These are phyloP conservation scores for Magnolia sinica DNA, from an alignment of 164 flowering plant genomes.

Conservation along the genomic window DNA sequence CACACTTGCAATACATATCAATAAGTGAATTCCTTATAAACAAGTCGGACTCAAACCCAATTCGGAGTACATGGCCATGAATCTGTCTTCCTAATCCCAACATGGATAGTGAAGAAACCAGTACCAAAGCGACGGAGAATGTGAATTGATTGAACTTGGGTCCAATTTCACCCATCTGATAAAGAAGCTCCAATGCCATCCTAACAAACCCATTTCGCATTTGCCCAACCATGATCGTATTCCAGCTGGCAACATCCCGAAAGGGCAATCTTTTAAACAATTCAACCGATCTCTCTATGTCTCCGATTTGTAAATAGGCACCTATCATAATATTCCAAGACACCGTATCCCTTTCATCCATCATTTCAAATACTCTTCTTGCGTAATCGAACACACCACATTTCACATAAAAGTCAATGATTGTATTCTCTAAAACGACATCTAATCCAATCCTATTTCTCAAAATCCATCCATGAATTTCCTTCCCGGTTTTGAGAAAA, in stretches of 20 bases:
- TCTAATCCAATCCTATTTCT: conserved; percentile 40
- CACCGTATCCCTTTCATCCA: conserved; percentile 37
- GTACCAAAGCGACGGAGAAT: conserved; percentile 44
- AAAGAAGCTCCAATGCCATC: conserved; percentile 42
- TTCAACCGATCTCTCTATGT: conserved; percentile 38
- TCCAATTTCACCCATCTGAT: conserved; percentile 39
- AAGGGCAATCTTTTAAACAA: conserved; percentile 44
- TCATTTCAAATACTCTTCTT: conserved; percentile 38
- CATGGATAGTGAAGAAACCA: conserved; percentile 40
- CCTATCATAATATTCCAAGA: conserved; percentile 67
- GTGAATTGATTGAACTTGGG: conserved; percentile 32
- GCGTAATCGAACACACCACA: conserved; percentile 36
- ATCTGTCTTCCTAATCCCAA: conserved; percentile 47
- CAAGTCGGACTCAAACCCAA: conserved; percentile 22
- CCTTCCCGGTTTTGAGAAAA: conserved; percentile 36
- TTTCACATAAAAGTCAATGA: conserved; percentile 61
- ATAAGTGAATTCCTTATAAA: conserved; percentile 33
- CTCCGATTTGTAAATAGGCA: conserved; percentile 42
- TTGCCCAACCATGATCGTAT: conserved; percentile 59
- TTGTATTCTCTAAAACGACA: conserved; percentile 44
- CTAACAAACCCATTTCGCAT: conserved; percentile 37
- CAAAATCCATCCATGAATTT: conserved; percentile 66
- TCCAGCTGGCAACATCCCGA: conserved; percentile 65
- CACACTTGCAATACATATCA: conserved; percentile 45
- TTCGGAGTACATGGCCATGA: conserved; percentile 23